Conservation (phyloP, 768 basidiomycete species). For the Porphyrellus cyaneotinctus region DNA sequence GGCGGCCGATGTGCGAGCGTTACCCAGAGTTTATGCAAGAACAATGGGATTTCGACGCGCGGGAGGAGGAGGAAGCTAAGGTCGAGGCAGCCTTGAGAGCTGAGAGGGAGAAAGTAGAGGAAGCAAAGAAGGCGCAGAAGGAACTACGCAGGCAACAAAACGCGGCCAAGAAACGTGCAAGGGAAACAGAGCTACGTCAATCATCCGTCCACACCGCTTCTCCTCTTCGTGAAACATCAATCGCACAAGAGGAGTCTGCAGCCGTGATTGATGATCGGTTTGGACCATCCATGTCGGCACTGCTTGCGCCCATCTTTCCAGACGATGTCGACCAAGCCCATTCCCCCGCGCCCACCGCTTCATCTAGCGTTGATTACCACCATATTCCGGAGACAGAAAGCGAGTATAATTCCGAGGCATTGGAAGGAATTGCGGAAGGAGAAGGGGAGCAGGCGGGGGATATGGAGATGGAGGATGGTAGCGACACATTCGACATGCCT, state of each 20-base stretch:
- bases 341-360: conserved; percentile 50
- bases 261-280: conserved; percentile 27
- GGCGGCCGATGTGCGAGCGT: conserved; percentile 80
- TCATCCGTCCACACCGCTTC: conserved; percentile 22
- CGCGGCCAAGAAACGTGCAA: conserved; percentile 49
- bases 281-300: conserved; percentile 24
- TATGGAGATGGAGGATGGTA: conserved; percentile 20
- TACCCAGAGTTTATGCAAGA: conserved; percentile 84
- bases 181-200: conserved; percentile 31
- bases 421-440: conserved; percentile 29
- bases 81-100: conserved; percentile 37
- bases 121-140: conserved; percentile 38
- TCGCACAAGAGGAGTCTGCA: conserved; percentile 28
- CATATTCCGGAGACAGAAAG: conserved; percentile 43
- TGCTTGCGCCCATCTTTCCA: conserved; percentile 23
- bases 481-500: conserved; percentile 20
- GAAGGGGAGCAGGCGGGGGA: conserved; percentile 27
- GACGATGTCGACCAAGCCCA: conserved; percentile 34
- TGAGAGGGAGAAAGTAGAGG: conserved; percentile 43
- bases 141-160: conserved; percentile 49
- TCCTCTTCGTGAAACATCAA: conserved; percentile 27
- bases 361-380: conserved; percentile 45
- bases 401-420: conserved; percentile 52
- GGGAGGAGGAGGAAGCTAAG: conserved; percentile 69
- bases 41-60: conserved; percentile 71